A percentile compares a stretch with the other conserved stretches of the same genome.
Conservation (phyloP, 345 rosid species). For the Linum lewisii region DNA sequence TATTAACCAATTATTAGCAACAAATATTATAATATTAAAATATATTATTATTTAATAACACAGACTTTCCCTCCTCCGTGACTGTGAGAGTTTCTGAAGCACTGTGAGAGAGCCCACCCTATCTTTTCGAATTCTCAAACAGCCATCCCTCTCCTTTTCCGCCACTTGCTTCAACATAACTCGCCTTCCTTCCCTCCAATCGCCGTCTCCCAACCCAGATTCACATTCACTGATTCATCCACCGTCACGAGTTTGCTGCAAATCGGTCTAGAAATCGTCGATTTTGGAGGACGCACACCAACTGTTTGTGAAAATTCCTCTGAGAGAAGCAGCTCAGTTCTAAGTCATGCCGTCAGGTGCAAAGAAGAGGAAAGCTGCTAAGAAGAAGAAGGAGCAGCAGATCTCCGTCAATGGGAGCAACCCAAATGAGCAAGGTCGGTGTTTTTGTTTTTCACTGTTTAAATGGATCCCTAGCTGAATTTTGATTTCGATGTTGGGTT, state of each 20-base stretch:
- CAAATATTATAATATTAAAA: too few relatives aligned
- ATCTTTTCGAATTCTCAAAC: too few relatives aligned
- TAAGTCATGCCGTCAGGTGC: slow-evolving; percentile 76
- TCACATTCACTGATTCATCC: not conserved
- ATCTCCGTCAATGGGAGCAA: slow-evolving; percentile 17
- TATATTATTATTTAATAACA: too few relatives aligned
- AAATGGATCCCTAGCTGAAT: slow-evolving; percentile 10
- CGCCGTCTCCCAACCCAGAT: not conserved
- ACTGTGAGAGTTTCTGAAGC: too few relatives aligned
- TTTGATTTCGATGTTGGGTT: too few relatives aligned
- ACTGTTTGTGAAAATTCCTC: not conserved
- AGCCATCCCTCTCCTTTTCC: not conserved
- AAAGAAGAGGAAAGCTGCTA: slow-evolving; percentile 85
- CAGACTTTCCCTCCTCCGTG: too few relatives aligned
- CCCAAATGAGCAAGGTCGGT: slow-evolving; percentile 29
- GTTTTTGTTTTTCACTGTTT: not conserved
- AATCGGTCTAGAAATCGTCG: not conserved
- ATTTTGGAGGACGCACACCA: not conserved
- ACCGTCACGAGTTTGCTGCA: not conserved
- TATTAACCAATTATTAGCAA: too few relatives aligned
- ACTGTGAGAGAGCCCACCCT: too few relatives aligned
- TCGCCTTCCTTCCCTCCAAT: not conserved
- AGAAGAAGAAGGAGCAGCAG: slow-evolving; percentile 64
- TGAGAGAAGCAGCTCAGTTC: not conserved
- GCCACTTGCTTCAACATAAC: not conserved